Evolutionary conservation across 805 yeast genomes (phyloP), one percentile per base, ranked within the genome.

Genomic region (Cyberlindnera euphorbiiphila): DNA sequence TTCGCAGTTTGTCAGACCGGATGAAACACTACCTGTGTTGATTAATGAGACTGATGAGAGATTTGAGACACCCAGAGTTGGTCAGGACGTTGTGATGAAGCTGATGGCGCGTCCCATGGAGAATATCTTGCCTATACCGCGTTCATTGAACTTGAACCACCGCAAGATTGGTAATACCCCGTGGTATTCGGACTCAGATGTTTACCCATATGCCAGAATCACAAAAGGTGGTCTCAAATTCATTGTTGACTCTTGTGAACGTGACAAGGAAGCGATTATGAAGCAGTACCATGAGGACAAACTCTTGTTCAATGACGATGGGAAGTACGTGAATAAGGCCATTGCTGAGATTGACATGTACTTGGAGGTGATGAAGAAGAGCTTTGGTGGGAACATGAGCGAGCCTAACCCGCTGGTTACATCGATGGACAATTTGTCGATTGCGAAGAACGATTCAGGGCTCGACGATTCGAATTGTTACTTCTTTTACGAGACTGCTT

Each of bases 401-500:
- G 46, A 53, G 40, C 50, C 58, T 30, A 42, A 41, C 34, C 32
- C 35, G 19, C 31, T 47, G 33, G 34, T 34, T 26, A 17, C 31
- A 13, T 42, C 51, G 11, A 34, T 45, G 36, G 39, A 45, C 6
- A 41, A 37, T 11, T 25, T 45, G 11, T 43, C 53, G 5, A 32
- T 46, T 10, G 36, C 40, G 5, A 39, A 45, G 12, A 37, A 41
- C 14, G 37, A 50, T 9, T 31, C 45, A 1, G 53, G 48, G 3
- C 25, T 52, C 15, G 55, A 65, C 21, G 74, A 71, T 43, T 30
- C 54, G 1, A 61, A 63, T 42, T 74, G 81, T 7, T 86, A 65
- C 54, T 86, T 73, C 57, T 91, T 77, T 55, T 91, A 84, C 57
- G 89, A 89, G 54, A 78, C 93, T 0, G 76, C 81, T 0, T 81